Conservation (phyloP, 768 basidiomycete genomes). For the Crassisporium funariophilum region DNA sequence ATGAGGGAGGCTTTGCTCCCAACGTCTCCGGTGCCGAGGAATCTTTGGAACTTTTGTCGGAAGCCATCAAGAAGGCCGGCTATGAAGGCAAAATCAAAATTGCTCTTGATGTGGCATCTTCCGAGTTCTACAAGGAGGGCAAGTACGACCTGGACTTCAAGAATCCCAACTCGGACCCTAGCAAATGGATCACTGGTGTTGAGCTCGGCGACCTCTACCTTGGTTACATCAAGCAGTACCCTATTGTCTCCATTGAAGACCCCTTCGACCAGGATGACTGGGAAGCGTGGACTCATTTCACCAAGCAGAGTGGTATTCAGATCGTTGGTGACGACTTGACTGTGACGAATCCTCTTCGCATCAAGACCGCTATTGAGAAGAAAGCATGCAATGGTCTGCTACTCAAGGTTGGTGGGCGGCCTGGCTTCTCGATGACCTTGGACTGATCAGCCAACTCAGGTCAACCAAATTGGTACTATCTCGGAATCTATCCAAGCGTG, state of each 20-base stretch:
- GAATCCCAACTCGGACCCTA: conserved; percentile 98
- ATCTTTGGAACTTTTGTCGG: conserved; percentile 91
- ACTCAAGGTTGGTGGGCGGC: conserved; percentile 65
- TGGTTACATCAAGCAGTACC: conserved; percentile 86
- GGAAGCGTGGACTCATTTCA: conserved; percentile 97
- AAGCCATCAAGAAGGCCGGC: conserved; percentile 97
- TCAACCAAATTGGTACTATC: conserved; percentile 99
- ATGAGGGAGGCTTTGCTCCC: conserved; percentile 99
- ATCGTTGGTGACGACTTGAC: conserved; percentile 97
- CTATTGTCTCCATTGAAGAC: conserved; percentile 94
- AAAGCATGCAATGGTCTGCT: conserved; percentile 99
- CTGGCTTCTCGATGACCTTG: not conserved
- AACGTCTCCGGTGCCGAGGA: conserved; percentile 98
- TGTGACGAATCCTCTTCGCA: conserved; percentile 95
- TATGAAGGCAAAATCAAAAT: conserved; percentile 99
- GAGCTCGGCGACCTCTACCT: conserved; percentile 95
- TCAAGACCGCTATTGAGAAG: conserved; percentile 99
- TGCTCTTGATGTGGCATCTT: conserved; percentile 96
- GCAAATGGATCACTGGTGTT: conserved; percentile 92
- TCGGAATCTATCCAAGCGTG: conserved; percentile 99
- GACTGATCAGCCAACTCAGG: conserved; percentile 35
- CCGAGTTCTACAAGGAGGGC: conserved; percentile 99
- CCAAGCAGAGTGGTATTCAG: conserved; percentile 75
- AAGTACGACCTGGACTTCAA: conserved; percentile 99
- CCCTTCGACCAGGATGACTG: conserved; percentile 99